Evolutionary conservation across 2,329 filamentous ascomycete genomes (phyloP).

Genomic region (Phoma sp.): DNA sequence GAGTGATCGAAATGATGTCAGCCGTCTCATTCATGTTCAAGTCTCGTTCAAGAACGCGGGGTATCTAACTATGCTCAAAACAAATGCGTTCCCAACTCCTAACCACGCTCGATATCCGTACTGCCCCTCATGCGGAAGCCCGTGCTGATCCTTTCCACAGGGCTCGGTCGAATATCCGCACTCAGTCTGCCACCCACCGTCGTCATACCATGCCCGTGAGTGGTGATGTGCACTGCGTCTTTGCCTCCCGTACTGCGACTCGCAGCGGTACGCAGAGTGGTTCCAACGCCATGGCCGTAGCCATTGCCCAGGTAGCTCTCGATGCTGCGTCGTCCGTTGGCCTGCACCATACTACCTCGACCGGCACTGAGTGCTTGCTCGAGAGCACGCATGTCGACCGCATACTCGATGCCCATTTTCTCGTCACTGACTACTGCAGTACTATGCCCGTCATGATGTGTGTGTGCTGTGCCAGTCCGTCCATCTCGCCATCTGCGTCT

Average conservation of each 20-base stretch:
- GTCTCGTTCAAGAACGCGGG: neutral
- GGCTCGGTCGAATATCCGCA: constrained; percentile 23
- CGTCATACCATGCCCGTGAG: constrained; percentile 16
- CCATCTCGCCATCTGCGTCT: constrained; percentile 27
- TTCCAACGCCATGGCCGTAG: constrained; percentile 21
- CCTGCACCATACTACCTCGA: constrained; percentile 29
- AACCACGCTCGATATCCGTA: constrained; percentile 33
- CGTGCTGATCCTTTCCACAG: constrained; percentile 39
- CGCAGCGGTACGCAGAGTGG: constrained; percentile 36
- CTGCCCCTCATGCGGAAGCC: constrained; percentile 45
- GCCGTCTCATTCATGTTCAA: neutral
- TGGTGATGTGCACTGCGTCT: constrained; percentile 15
- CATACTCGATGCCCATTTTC: constrained; percentile 25
- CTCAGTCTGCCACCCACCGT: constrained; percentile 24
- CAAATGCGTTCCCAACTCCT: neutral
- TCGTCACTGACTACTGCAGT: constrained; percentile 16
- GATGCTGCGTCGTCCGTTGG: constrained; percentile 31
- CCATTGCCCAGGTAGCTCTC: constrained; percentile 36
- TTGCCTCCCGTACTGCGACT: constrained; percentile 41
- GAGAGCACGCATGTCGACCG: constrained; percentile 32
- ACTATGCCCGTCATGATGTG: constrained; percentile 1
- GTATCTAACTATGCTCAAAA: neutral
- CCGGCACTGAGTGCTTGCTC: constrained; percentile 39
- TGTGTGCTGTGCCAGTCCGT: neutral
- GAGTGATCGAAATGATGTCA: neutral